phyloP scores from a whole-genome alignment of 768 basidiomycete species.

The Leucocoprinus birnbaumii region DNA sequence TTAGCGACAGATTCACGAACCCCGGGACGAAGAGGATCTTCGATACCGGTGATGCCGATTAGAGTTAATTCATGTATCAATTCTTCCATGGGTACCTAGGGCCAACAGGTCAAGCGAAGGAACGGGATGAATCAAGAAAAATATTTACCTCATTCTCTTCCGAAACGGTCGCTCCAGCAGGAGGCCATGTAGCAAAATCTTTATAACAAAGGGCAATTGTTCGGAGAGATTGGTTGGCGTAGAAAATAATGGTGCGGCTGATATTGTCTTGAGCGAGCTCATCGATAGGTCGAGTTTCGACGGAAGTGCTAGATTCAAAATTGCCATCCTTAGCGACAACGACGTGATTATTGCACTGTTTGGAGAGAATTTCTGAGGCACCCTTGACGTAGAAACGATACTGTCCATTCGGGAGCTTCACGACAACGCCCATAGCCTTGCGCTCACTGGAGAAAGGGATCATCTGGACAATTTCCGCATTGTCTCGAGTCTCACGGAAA shows the following conservation, averaged over 20 bases:
- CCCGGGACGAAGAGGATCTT: conserved; percentile 91
- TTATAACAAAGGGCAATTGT: conserved; percentile 94
- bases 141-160: conserved; percentile 51
- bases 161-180: conserved; percentile 36
- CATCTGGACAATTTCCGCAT: conserved; percentile 71
- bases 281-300: conserved; percentile 65
- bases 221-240: conserved; percentile 93
- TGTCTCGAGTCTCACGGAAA: conserved; percentile 65
- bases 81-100: conserved; percentile 64
- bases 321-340: conserved; percentile 47
- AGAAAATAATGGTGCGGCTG: conserved; percentile 91
- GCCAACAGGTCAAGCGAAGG: conserved; percentile 7
- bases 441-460: conserved; percentile 92
- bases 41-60: conserved; percentile 90
- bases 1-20: conserved; percentile 87
- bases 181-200: conserved; percentile 88
- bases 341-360: conserved; percentile 71
- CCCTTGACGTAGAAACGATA: conserved; percentile 87
- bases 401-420: conserved; percentile 49
- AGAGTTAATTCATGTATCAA: conserved; percentile 76
- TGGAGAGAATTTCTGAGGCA: conserved; percentile 89
- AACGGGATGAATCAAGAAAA: not conserved
- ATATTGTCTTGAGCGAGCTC: conserved; percentile 77
- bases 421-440: conserved; percentile 93
- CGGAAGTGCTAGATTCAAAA: conserved; percentile 18